Base-by-base conservation (phyloP, 768 basidiomycete species). In the Lentinus tigrinus region DNA sequence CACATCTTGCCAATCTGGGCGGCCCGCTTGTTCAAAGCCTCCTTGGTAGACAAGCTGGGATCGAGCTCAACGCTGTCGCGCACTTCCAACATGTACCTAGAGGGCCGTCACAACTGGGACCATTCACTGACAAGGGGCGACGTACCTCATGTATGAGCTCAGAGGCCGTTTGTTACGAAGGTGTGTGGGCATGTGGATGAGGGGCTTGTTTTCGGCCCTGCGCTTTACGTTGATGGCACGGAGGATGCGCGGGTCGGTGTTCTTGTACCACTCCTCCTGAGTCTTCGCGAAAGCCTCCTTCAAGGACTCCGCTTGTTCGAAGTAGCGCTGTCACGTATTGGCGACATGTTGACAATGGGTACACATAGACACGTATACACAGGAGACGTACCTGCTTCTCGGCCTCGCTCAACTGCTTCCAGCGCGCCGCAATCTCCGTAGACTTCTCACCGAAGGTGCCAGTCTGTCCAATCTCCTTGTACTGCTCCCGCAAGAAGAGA, bases 371-470 rank as follows among this genome's bases (percentile, higher is more conserved):
- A 14, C n/a, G 23, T 9, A 16, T 0, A 23, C 8, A 54, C 56
- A 31, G n/a, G n/a, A n/a, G n/a, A n/a, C n/a, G n/a, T 11, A 58
- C 60, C 57, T 58, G 23, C 53, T 61, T 61, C 50, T 58, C 51
- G 10, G 43, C 43, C 2, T 61, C 63, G 47, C 27, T 42, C 47
- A 64, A 31, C 3, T 36, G 7, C 21, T 38, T 23, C 57, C 60
- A 58, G 13, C 11, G 21, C 47, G 34, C 8, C 4, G 36, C 19
- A 1, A 46, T 14, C 9, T 28, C 42, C 21, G 6, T 34, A 38
- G 16, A 23, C 16, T 1, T 4, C 10, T 48, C 21, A 3, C 9
- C 16, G 31, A 56, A 54, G 34, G 10, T 4, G 11, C 34, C 38
- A 28, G 7, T 14, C n/a, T 14, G 31, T 13, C 23, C 42, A 43